Percentiles rank a stretch among this genome's conserved stretches.
These are phyloP conservation scores for Chytriomyces sp. DNA, from an alignment of 192 early-diverging fungal species.

Conservation along the genomic window DNA sequence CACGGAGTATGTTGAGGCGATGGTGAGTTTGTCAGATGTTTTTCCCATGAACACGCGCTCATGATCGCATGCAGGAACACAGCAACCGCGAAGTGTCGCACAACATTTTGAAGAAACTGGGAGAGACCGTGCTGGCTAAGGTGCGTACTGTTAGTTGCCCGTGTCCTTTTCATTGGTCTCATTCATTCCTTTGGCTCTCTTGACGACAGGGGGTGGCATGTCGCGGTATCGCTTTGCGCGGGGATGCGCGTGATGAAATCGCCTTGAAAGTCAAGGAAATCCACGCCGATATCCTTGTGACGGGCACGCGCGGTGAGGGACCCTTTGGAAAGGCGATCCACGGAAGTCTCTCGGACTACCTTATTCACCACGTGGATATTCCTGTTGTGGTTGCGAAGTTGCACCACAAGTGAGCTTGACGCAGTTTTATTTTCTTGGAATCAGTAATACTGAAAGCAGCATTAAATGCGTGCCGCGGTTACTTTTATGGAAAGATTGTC, in stretches of 20 bases:
- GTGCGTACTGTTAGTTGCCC: background rate
- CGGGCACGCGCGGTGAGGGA: conserved; percentile 62
- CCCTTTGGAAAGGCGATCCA: conserved; percentile 52
- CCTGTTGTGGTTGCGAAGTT: too few species aligned
- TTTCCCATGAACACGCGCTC: background rate
- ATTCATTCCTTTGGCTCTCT: too few species aligned
- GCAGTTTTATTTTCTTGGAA: too few species aligned
- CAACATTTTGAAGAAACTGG: background rate
- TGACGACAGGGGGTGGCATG: too few species aligned
- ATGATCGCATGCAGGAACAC: background rate
- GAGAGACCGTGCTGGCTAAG: background rate
- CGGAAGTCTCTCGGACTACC: conserved; percentile 19
- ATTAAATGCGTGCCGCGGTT: background rate
- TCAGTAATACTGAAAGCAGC: too few species aligned
- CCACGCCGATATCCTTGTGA: conserved; percentile 54
- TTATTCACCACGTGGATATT: background rate
- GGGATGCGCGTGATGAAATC: conserved; percentile 63
- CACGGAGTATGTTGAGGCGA: conserved; percentile 1
- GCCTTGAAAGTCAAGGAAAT: conserved; percentile 57
- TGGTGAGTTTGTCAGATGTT: background rate
- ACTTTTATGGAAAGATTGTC: background rate
- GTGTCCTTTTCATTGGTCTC: too few species aligned
- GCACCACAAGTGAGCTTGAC: too few species aligned
- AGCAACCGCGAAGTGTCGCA: conserved; percentile 26
- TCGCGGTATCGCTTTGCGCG: conserved; percentile 40